Percentiles rank a stretch among this genome's conserved stretches.
These are phyloP conservation scores for Xylariaceae sp. DNA, from an alignment of 2,329 filamentous ascomycete genomes.

Conservation along the genomic window DNA sequence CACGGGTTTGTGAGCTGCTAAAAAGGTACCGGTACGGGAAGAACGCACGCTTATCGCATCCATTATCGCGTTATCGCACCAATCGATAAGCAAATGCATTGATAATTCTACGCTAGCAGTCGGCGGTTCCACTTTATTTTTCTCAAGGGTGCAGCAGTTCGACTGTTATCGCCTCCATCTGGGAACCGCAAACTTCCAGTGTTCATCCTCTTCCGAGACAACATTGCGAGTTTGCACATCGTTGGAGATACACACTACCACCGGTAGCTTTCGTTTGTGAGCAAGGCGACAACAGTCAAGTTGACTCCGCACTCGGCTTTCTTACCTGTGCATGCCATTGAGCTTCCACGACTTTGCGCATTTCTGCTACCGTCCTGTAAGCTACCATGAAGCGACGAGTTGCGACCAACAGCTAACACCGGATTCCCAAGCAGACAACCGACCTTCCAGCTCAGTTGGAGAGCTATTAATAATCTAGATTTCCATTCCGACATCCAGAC, in stretches of 20 bases:
- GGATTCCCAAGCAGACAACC: constrained; percentile 1
- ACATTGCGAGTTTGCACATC: neutral
- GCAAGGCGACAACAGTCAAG: neutral
- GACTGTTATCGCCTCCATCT: neutral
- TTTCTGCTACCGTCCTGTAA: neutral
- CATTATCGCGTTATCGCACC: too few species aligned
- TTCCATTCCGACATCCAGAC: neutral
- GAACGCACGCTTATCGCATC: too few species aligned
- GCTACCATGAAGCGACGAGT: neutral
- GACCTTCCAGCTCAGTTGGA: neutral
- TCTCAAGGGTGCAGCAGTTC: constrained; percentile 5
- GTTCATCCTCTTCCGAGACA: neutral
- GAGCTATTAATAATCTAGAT: neutral
- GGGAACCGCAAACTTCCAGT: too few species aligned
- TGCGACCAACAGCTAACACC: neutral
- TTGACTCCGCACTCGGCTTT: neutral
- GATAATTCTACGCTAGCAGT: neutral
- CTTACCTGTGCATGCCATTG: neutral
- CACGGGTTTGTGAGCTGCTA: neutral
- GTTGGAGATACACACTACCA: neutral
- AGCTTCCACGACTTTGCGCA: neutral
- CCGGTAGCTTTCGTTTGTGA: too few species aligned
- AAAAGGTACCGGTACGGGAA: too few species aligned
- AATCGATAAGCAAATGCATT: constrained; percentile 6
- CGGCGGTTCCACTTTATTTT: constrained; percentile 28